phyloP scores from a whole-genome alignment of 2,329 filamentous ascomycete species.

The Alternaria triticimaculans region DNA sequence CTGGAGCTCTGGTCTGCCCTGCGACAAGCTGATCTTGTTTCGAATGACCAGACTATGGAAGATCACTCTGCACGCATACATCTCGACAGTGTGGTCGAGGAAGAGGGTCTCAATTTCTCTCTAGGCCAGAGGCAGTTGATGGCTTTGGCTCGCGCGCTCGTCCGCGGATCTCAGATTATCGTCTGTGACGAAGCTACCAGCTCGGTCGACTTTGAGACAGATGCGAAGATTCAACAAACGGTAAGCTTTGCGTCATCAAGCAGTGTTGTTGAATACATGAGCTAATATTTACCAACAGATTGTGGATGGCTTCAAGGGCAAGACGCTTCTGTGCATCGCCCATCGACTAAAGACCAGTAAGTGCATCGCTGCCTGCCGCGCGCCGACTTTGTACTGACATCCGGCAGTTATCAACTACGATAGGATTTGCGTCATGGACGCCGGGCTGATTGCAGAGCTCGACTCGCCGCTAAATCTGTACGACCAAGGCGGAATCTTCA shows the following conservation, averaged over 20 bases:
- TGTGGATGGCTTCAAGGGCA: slow-evolving; percentile 80
- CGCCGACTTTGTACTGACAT: background rate
- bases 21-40: slow-evolving; percentile 75
- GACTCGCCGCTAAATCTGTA: slow-evolving; percentile 78
- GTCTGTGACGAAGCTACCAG: slow-evolving; percentile 93
- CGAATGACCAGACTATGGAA: slow-evolving; percentile 53
- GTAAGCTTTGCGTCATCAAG: slow-evolving; percentile 63
- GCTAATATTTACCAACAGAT: slow-evolving; percentile 76
- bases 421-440: slow-evolving; percentile 95
- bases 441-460: slow-evolving; percentile 84
- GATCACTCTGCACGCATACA: slow-evolving; percentile 69
- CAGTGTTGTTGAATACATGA: background rate
- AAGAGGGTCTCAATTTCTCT: slow-evolving; percentile 95
- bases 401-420: slow-evolving; percentile 82
- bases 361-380: background rate
- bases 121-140: slow-evolving; percentile 78
- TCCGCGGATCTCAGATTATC: slow-evolving; percentile 87
- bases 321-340: slow-evolving; percentile 90
- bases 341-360: slow-evolving; percentile 78
- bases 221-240: slow-evolving; percentile 91
- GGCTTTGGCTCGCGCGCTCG: slow-evolving; percentile 89
- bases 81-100: slow-evolving; percentile 85
- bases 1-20: slow-evolving; percentile 79
- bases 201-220: slow-evolving; percentile 75
- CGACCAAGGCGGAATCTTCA: slow-evolving; percentile 78